Evolutionary conservation across 805 yeast species (phyloP).

Genomic region (Metschnikowia kunwiensis): DNA sequence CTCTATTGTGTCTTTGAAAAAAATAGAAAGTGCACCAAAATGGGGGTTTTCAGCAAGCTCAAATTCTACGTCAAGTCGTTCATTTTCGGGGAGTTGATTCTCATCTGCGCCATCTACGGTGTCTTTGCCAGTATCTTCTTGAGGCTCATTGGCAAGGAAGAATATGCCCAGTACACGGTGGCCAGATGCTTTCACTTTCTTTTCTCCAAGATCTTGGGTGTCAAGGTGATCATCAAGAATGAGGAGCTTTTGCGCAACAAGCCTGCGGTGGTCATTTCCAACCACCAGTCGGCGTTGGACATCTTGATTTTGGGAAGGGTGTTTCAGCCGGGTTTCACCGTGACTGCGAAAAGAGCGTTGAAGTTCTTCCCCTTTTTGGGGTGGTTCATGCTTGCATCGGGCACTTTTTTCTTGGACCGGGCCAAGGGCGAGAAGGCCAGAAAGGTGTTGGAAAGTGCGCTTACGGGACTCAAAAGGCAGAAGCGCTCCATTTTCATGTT

Average conservation of each 20-base stretch:
- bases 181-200: slow-evolving; percentile 75
- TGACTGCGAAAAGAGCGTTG: slow-evolving; percentile 85
- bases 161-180: slow-evolving; percentile 83
- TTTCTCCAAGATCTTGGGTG: slow-evolving; percentile 61
- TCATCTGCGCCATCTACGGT: slow-evolving; percentile 70
- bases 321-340: slow-evolving; percentile 86
- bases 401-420: slow-evolving; percentile 89
- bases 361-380: slow-evolving; percentile 88
- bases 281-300: slow-evolving; percentile 91
- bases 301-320: slow-evolving; percentile 74
- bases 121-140: slow-evolving; percentile 69
- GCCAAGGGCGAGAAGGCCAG: slow-evolving; percentile 72
- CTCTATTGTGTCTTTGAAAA: too few species aligned
- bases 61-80: slow-evolving; percentile 57
- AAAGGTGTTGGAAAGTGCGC: slow-evolving; percentile 67
- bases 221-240: slow-evolving; percentile 66
- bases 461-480: slow-evolving; percentile 54
- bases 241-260: slow-evolving; percentile 28
- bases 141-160: slow-evolving; percentile 67
- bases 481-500: slow-evolving; percentile 82
- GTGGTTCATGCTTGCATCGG: slow-evolving; percentile 92
- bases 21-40: slow-evolving; percentile 3
- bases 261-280: slow-evolving; percentile 81
- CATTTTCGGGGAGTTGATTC: slow-evolving; percentile 47
- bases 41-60: slow-evolving; percentile 21